Conservation (phyloP, 306 rosid genomes). For the Astragalus glycyphyllos region DNA sequence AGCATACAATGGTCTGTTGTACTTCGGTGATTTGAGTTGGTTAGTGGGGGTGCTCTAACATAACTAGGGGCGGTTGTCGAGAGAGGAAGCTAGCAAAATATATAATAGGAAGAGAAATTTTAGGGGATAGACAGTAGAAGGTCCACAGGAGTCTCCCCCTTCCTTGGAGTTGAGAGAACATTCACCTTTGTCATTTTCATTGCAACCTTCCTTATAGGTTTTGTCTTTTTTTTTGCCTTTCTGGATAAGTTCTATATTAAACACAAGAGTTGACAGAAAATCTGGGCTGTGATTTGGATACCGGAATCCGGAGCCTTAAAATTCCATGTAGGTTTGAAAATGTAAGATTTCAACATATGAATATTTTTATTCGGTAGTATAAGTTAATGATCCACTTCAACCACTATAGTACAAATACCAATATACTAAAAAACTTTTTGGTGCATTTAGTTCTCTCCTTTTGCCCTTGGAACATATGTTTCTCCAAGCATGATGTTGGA, state of each 20-base stretch:
- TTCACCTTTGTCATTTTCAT: background rate
- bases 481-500: slow-evolving; percentile 3
- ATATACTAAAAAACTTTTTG: background rate
- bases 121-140: background rate
- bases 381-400: background rate
- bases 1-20: slow-evolving; percentile 13
- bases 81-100: background rate
- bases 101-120: background rate
- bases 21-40: background rate
- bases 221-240: background rate
- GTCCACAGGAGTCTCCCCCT: background rate
- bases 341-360: slow-evolving; percentile 11
- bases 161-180: slow-evolving; percentile 6
- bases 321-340: background rate
- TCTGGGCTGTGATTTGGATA: background rate
- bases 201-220: slow-evolving; percentile 4
- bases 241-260: background rate
- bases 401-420: too few relatives aligned
- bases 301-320: too few relatives aligned
- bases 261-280: slow-evolving; percentile 15
- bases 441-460: slow-evolving; percentile 15
- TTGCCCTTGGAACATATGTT: slow-evolving; percentile 15
- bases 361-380: slow-evolving; percentile 5
- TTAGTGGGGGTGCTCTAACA: slow-evolving; percentile 2
- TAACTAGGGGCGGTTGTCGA: background rate